phyloP scores from a whole-genome alignment of 495 filamentous ascomycete genomes.

The Penicillium mononematosum region DNA sequence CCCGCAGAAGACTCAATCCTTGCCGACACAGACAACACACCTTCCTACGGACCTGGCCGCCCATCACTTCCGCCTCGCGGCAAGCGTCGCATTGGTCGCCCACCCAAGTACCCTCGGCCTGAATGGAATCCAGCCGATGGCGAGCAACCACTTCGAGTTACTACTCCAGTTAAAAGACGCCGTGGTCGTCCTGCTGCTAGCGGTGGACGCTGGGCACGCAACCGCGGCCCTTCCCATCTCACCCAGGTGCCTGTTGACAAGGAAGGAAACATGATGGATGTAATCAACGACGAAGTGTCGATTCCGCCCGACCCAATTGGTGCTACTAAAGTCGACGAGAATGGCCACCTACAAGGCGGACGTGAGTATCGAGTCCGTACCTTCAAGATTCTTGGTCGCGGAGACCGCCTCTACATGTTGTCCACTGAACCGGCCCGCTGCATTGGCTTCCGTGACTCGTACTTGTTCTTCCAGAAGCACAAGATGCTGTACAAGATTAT shows the following conservation, averaged over 20 bases:
- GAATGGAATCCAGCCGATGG: constrained; percentile 66
- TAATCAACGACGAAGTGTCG: constrained; percentile 86
- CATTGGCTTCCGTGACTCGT: constrained; percentile 94
- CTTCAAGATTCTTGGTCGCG: constrained; percentile 82
- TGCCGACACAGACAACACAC: constrained; percentile 34
- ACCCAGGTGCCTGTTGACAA: constrained; percentile 88
- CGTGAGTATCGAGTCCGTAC: constrained; percentile 92
- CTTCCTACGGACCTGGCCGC: constrained; percentile 34
- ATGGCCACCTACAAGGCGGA: constrained; percentile 74
- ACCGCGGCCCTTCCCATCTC: constrained; percentile 68
- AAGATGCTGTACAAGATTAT: constrained; percentile 94
- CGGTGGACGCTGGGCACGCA: constrained; percentile 64
- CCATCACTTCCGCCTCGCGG: constrained; percentile 55
- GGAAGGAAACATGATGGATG: constrained; percentile 88
- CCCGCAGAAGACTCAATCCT: constrained; percentile 42
- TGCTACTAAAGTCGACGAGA: constrained; percentile 87
- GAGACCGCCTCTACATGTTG: constrained; percentile 92
- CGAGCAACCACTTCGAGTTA: constrained; percentile 50
- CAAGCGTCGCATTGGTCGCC: constrained; percentile 78
- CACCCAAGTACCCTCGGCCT: constrained; percentile 76
- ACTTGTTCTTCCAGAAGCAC: constrained; percentile 98
- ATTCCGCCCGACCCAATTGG: constrained; percentile 85
- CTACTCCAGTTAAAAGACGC: constrained; percentile 62
- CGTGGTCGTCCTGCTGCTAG: constrained; percentile 68
- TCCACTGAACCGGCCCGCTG: constrained; percentile 95